Evolutionary conservation across 2,329 filamentous ascomycete genomes (phyloP).

Genomic region (Paracorniculantispora psalliotae): DNA sequence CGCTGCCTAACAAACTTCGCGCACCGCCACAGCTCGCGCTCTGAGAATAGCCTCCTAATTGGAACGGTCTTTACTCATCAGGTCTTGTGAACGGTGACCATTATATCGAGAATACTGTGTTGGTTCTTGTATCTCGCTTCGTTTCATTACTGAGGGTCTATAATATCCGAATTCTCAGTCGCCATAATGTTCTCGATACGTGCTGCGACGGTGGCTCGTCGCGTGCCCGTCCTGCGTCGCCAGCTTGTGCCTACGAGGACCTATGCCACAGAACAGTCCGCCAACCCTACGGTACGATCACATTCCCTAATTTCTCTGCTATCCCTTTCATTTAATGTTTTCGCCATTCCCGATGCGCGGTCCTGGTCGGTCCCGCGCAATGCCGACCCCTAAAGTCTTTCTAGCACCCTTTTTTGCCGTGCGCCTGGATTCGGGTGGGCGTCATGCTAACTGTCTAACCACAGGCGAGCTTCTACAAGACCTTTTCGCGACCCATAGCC

Average conservation of each 20-base stretch:
- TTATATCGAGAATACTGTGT: too few relatives aligned
- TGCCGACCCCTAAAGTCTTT: neutral
- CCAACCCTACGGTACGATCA: slow-evolving; percentile 10
- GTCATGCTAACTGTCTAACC: neutral
- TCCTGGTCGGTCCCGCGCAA: too few relatives aligned
- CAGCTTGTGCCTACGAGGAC: neutral
- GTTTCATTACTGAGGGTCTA: too few relatives aligned
- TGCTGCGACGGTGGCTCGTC: neutral
- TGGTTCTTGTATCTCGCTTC: too few relatives aligned
- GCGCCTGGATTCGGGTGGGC: neutral
- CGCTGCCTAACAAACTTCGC: neutral
- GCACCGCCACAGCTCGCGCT: neutral
- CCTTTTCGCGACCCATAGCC: slow-evolving; percentile 65
- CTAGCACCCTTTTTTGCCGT: neutral
- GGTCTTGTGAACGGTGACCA: too few relatives aligned
- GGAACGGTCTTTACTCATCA: neutral
- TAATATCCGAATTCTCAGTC: neutral
- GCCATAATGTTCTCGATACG: slow-evolving; percentile 3
- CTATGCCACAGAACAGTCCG: slow-evolving; percentile 10
- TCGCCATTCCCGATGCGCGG: neutral
- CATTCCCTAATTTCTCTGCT: too few relatives aligned
- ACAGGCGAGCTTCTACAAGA: slow-evolving; percentile 66
- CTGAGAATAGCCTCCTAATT: neutral
- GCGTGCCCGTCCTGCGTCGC: neutral
- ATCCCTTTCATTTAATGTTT: too few relatives aligned